Evolutionary conservation across 2,329 filamentous ascomycete species (phyloP).

Genomic region (Emericellopsis atlantica): DNA sequence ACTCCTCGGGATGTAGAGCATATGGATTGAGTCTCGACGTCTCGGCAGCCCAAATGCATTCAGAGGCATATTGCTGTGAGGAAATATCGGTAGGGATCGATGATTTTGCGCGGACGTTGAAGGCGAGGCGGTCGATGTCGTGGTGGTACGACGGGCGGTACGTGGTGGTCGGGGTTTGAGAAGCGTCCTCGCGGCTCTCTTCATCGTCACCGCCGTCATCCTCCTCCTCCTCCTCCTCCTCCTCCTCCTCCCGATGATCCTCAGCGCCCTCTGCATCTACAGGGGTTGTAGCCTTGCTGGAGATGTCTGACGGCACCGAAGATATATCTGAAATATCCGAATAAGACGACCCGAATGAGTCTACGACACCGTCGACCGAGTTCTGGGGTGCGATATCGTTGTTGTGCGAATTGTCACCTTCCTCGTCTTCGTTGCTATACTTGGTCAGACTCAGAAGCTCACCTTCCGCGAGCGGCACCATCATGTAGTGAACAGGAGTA

Average conservation of each 20-base stretch:
- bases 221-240: constrained; percentile 8
- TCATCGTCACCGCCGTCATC: neutral
- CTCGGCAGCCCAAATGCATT: constrained; percentile 83
- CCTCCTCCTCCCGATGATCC: constrained; percentile 22
- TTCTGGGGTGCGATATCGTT: neutral
- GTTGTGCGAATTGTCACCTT: neutral
- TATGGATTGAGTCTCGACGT: constrained; percentile 84
- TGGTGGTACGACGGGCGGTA: constrained; percentile 9
- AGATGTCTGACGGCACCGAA: constrained; percentile 38
- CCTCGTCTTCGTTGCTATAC: neutral
- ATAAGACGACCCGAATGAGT: constrained; percentile 40
- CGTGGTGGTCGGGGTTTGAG: neutral
- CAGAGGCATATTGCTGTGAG: constrained; percentile 69
- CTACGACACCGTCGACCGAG: constrained; percentile 10
- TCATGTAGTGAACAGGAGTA: constrained; percentile 6
- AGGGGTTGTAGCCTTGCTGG: constrained; percentile 53
- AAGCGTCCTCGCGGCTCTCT: neutral
- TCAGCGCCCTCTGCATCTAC: constrained; percentile 24
- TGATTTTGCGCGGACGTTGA: constrained; percentile 59
- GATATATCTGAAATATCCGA: constrained; percentile 40
- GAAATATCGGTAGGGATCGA: constrained; percentile 71
- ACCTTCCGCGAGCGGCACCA: constrained; percentile 5
- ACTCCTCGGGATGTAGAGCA: constrained; percentile 73
- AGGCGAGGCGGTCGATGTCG: constrained; percentile 24
- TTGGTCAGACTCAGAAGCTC: neutral